Percentiles rank a stretch among this genome's conserved stretches.
Evolutionary conservation across 495 filamentous ascomycete genomes (phyloP).

Genomic region (Talaromyces borbonicus): DNA sequence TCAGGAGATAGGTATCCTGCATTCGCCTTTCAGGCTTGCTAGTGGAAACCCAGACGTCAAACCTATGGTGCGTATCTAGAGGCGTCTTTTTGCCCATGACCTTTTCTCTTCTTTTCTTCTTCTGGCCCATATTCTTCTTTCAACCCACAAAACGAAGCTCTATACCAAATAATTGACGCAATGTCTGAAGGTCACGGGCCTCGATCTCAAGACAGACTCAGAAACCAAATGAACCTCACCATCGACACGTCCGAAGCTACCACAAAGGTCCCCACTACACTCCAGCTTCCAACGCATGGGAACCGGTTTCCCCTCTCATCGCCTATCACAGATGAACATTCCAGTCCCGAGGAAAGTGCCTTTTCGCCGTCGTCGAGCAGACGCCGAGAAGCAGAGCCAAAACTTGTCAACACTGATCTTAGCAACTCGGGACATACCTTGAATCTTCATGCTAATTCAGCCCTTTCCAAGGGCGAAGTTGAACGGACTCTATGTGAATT

Average conservation of each 20-base stretch:
- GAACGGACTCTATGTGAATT: neutral
- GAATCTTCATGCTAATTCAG: neutral
- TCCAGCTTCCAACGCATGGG: slow-evolving; percentile 12
- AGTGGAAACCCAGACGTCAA: too few relatives aligned
- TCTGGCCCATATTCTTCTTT: neutral
- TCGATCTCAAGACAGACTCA: neutral
- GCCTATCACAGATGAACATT: slow-evolving; percentile 34
- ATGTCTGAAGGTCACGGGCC: neutral
- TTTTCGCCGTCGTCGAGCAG: slow-evolving; percentile 13
- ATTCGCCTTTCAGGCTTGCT: too few relatives aligned
- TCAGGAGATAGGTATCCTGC: too few relatives aligned
- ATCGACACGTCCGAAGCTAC: neutral
- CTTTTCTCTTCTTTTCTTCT: slow-evolving; percentile 1
- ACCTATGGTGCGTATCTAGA: neutral
- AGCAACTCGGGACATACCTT: neutral
- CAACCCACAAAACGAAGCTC: too few relatives aligned
- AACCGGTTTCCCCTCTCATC: slow-evolving; percentile 35
- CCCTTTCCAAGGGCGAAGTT: neutral
- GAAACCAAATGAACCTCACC: slow-evolving; percentile 4
- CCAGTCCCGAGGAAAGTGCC: slow-evolving; percentile 27
- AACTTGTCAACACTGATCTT: neutral
- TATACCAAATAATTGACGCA: neutral
- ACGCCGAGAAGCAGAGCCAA: neutral
- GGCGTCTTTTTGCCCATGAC: neutral
- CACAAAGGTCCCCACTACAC: too few relatives aligned